These are phyloP conservation scores for Globisporangium nunn DNA, from an alignment of 352 stramenopile genomes.

Conservation along the genomic window DNA sequence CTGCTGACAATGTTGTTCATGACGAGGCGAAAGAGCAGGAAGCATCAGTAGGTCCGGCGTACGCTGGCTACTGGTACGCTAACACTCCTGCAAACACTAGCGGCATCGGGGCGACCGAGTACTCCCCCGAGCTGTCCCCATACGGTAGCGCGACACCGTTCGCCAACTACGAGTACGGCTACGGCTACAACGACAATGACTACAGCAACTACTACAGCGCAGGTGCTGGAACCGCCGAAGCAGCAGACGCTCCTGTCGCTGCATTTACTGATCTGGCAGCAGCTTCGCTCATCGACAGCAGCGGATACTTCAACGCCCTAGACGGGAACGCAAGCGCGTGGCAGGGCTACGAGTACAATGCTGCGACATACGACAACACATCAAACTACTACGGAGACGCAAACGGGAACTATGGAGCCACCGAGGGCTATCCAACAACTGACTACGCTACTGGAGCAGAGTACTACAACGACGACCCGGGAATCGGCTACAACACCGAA, in stretches of 20 bases:
- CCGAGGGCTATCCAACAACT: background rate
- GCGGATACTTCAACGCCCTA: slow-evolving; percentile 21
- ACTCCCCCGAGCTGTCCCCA: slow-evolving; percentile 9
- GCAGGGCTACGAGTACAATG: slow-evolving; percentile 20
- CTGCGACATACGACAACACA: background rate
- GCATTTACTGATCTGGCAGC: background rate
- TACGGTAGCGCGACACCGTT: slow-evolving; percentile 5
- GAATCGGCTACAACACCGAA: background rate
- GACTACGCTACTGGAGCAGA: background rate
- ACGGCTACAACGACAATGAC: slow-evolving; percentile 12
- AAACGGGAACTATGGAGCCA: background rate
- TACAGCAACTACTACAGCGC: slow-evolving; percentile 9
- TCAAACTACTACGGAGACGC: background rate
- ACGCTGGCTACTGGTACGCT: background rate
- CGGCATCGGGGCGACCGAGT: slow-evolving; percentile 11
- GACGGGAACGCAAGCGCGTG: slow-evolving; percentile 26
- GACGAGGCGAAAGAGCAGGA: background rate
- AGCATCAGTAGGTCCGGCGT: background rate
- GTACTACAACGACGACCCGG: background rate
- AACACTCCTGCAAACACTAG: background rate
- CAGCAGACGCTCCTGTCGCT: background rate
- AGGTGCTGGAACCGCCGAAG: background rate
- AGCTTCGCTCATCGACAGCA: slow-evolving; percentile 19
- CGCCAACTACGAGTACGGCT: slow-evolving; percentile 21
- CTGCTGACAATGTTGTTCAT: background rate